Percentiles rank a stretch among this genome's conserved stretches.
Evolutionary conservation across 345 rosid genomes (phyloP).

Genomic region (Populus nigra): DNA sequence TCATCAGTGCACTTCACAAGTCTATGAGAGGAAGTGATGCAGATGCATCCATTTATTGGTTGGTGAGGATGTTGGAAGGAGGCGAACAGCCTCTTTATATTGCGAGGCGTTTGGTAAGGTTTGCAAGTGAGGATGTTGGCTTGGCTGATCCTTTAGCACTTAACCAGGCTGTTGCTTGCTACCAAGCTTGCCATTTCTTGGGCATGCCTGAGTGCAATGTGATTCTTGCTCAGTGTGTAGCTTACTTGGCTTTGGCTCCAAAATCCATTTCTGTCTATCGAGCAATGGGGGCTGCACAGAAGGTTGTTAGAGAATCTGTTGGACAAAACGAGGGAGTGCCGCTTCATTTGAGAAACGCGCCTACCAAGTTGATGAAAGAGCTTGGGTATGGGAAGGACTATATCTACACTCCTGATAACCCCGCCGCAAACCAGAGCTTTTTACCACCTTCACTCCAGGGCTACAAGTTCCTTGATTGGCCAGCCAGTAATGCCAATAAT

Average conservation of each 20-base stretch:
- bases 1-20: constrained; percentile 82
- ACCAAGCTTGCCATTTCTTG: constrained; percentile 85
- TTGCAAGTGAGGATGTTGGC: constrained; percentile 86
- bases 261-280: constrained; percentile 67
- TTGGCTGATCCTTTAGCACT: constrained; percentile 77
- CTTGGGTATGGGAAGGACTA: constrained; percentile 77
- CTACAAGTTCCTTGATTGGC: constrained; percentile 76
- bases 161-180: constrained; percentile 77
- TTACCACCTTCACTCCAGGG: constrained; percentile 62
- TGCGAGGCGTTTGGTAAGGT: constrained; percentile 70
- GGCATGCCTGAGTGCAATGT: constrained; percentile 87
- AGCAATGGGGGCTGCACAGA: constrained; percentile 67
- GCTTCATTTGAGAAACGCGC: constrained; percentile 77
- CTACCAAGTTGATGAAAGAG: constrained; percentile 78
- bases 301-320: constrained; percentile 59
- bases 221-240: constrained; percentile 70
- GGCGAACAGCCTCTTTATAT: constrained; percentile 89
- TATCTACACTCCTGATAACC: constrained; percentile 68
- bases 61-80: constrained; percentile 79
- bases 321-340: constrained; percentile 90
- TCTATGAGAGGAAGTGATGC: constrained; percentile 82
- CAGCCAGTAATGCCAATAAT: constrained; percentile 18
- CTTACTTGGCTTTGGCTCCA: constrained; percentile 78
- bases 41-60: constrained; percentile 78
- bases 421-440: constrained; percentile 52